A percentile compares a stretch with the other conserved stretches of the same genome.
Evolutionary conservation across 2,329 filamentous ascomycete species (phyloP).

Genomic region (Westerdykella sp.): DNA sequence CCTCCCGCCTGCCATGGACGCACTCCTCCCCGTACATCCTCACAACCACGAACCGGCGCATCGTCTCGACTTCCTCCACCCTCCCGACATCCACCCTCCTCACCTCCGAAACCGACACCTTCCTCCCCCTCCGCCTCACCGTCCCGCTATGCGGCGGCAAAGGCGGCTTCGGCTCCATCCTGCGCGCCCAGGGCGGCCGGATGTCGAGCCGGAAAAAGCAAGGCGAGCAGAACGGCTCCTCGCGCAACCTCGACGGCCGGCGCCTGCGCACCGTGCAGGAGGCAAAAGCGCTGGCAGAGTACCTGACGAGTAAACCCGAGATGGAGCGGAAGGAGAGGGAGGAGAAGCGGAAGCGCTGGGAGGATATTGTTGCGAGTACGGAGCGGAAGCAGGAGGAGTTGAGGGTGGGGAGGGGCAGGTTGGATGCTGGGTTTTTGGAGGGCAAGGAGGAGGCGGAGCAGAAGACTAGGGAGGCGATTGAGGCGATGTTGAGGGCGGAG

Average conservation of each 20-base stretch:
- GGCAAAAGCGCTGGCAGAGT: conserved; percentile 91
- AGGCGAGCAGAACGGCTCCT: conserved; percentile 80
- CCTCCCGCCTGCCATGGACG: conserved; percentile 53
- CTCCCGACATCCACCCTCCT: conserved; percentile 57
- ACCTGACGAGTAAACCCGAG: conserved; percentile 89
- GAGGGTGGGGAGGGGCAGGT: conserved; percentile 60
- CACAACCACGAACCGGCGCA: conserved; percentile 73
- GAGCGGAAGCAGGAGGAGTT: conserved; percentile 81
- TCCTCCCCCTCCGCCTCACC: conserved; percentile 77
- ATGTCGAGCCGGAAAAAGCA: conserved; percentile 96
- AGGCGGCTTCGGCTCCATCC: conserved; percentile 93
- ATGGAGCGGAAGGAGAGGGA: conserved; percentile 96
- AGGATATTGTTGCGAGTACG: conserved; percentile 77
- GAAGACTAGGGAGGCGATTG: conserved; percentile 70
- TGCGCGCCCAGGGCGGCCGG: conserved; percentile 91
- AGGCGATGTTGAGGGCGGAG: conserved; percentile 45
- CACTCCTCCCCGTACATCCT: conserved; percentile 61
- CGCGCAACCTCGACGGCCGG: conserved; percentile 86
- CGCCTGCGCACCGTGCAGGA: conserved; percentile 87
- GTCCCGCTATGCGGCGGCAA: conserved; percentile 84
- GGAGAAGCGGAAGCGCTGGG: conserved; percentile 74
- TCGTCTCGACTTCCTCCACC: conserved; percentile 52
- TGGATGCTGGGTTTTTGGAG: conserved; percentile 93
- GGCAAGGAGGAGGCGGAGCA: conserved; percentile 86
- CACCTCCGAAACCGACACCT: conserved; percentile 51